These are phyloP conservation scores for Scedosporium minutisporum DNA, from an alignment of 2,329 filamentous ascomycete genomes.

Conservation along the genomic window DNA sequence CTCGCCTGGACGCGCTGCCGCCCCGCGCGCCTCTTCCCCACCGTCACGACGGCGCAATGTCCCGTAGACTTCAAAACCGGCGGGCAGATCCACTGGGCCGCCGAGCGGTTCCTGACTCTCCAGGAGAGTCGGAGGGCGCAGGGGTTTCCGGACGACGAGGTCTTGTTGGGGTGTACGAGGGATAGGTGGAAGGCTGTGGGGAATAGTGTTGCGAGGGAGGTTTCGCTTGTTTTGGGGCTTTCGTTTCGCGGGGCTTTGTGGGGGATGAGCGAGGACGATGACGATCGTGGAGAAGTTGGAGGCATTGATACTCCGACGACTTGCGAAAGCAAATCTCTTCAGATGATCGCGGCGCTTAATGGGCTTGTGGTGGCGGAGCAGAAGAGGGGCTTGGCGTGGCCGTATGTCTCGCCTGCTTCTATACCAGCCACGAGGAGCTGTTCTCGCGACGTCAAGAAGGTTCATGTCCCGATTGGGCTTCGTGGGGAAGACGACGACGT, in stretches of 20 bases:
- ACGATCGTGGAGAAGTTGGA: neutral
- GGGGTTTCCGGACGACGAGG: slow-evolving; percentile 59
- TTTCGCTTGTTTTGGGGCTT: slow-evolving; percentile 58
- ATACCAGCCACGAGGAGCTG: too few relatives aligned
- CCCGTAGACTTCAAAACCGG: slow-evolving; percentile 48
- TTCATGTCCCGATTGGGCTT: too few relatives aligned
- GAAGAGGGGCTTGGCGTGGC: too few relatives aligned
- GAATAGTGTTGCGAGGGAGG: slow-evolving; percentile 64
- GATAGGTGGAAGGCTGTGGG: slow-evolving; percentile 61
- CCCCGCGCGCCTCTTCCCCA: slow-evolving; percentile 46
- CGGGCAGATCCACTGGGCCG: slow-evolving; percentile 52
- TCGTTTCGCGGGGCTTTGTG: slow-evolving; percentile 50
- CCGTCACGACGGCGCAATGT: slow-evolving; percentile 46
- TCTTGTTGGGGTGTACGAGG: slow-evolving; percentile 47
- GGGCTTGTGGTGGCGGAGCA: too few relatives aligned
- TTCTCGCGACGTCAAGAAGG: too few relatives aligned
- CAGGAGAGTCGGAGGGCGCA: slow-evolving; percentile 62
- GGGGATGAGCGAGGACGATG: slow-evolving; percentile 18
- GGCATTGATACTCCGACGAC: neutral
- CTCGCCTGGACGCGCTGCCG: slow-evolving; percentile 43
- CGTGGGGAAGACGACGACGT: too few relatives aligned
- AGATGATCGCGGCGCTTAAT: too few relatives aligned
- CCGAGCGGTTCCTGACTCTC: slow-evolving; percentile 52
- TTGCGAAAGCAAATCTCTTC: neutral
- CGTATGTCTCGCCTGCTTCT: too few relatives aligned